A percentile compares a stretch with the other conserved stretches of the same genome.
Evolutionary conservation across 768 basidiomycete genomes (phyloP).

Genomic region (Piloderma croceum): DNA sequence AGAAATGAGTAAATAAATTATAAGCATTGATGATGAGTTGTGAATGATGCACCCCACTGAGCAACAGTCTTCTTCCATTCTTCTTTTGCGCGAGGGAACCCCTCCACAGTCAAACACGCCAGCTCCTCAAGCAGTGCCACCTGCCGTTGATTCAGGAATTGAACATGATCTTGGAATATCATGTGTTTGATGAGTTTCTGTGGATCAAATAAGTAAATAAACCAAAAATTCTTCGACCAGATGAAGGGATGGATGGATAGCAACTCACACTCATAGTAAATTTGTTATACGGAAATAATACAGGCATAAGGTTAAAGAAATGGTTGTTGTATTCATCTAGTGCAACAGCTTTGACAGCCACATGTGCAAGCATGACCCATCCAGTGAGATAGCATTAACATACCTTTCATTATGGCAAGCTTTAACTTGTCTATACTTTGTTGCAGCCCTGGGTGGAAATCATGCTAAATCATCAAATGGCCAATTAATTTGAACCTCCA

Average conservation of each 20-base stretch:
- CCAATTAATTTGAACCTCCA: too few species aligned
- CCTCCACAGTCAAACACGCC: conserved; percentile 51
- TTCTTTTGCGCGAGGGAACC: conserved; percentile 63
- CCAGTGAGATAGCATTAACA: too few species aligned
- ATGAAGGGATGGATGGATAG: too few species aligned
- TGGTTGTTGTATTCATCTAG: conserved; percentile 87
- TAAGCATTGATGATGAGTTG: background rate
- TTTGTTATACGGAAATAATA: conserved; percentile 88
- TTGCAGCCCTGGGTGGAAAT: conserved; percentile 71
- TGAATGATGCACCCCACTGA: conserved; percentile 54
- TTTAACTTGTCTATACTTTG: conserved; percentile 55
- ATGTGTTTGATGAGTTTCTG: conserved; percentile 93
- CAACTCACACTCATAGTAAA: conserved; percentile 93
- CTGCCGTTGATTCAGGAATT: conserved; percentile 61
- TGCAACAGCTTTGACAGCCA: conserved; percentile 73
- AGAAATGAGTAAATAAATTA: too few species aligned
- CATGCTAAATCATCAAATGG: conserved; percentile 46
- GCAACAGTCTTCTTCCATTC: conserved; percentile 70
- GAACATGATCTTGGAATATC: conserved; percentile 70
- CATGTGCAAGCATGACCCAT: too few species aligned
- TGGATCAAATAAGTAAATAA: too few species aligned
- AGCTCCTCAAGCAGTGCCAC: conserved; percentile 64
- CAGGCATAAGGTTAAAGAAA: conserved; percentile 86
- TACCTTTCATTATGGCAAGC: conserved; percentile 54
- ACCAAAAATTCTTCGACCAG: too few species aligned